Base-by-base conservation (phyloP, 192 early-diverging fungal species). In the Mortierella antarctica region DNA sequence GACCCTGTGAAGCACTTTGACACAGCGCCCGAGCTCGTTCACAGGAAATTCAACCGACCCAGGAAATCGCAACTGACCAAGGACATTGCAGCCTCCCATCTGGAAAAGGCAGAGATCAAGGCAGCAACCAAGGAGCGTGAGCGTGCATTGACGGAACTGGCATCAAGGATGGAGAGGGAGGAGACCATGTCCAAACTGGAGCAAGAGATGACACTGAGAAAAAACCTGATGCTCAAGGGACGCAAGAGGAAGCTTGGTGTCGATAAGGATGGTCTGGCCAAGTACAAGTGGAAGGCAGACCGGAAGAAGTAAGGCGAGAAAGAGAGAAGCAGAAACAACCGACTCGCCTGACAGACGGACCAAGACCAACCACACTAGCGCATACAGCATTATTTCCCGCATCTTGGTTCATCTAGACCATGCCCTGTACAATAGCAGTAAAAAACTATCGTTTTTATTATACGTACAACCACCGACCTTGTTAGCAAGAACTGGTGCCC, bases 211-310 rank as follows among this genome's bases (percentile, higher is more conserved):
- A 82, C 86, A 18, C 71, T 95, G 49, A 94, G 95, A 54, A 92
- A 91, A 65, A 86, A 91, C 41, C 76, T 98, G 48, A 92, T 90
- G 90, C 90, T 90, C 63, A 98, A 97, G 84, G 96, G 96, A 23
- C 67, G 86, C 44, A 91, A 86, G 77, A 88, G 84, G 74, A 95
- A 95, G 86, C 87, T 96, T 44, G 97, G 96, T 58, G 87, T 76
- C 17, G 96, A 98, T 74, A 83, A 77, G 61, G 73, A 91, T 68
- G 97, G 97, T 0, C 78, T 97, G 21, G 82, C 93, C 13, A 84
- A 95, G 46, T 97, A 96, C 87, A 98, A 97, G 84, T 99, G 97
- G 97, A 93, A 91, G 69, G 88, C 91, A 5, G 93, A 93, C 57
- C 86, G 97, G 59, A 96, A 96, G 80, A 94, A 92, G 79, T 97